Base-by-base conservation (phyloP, 768 basidiomycete genomes). In the Leccinum olivaceopallidum region DNA sequence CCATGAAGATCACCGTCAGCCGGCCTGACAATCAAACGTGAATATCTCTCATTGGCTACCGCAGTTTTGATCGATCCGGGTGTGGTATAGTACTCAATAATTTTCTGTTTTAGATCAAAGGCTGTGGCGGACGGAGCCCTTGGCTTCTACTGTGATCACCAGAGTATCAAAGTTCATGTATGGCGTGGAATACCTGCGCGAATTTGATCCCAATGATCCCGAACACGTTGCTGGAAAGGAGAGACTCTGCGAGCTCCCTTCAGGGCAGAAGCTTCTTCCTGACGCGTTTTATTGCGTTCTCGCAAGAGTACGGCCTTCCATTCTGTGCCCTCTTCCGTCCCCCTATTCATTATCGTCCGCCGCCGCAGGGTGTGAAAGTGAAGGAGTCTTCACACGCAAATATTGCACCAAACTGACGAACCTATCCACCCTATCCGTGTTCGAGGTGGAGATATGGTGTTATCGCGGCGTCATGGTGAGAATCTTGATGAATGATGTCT, bases 401-500 rank as follows among this genome's bases (percentile, higher is more conserved):
- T 91, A 92, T 72, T 89, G 87, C 68, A 92, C 90, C 0, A 90
- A 92, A 69, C 80, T 92, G 39, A 92, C 90, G 9, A 90, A 83
- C 62, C 70, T 92, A 32, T 84, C 85, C 4, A 87, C 89, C 65
- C 78, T 22, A 22, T 91, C 5, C 89, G 87, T 14, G 87, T 91
- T 92, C 64, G 90, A 92, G 69, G 89, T 92, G 28, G 89, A 92
- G 71, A 82, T 92, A 64, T 92, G 90, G 90, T 92, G 90, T 69
- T 92, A 83, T 73, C 79, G 90, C 67, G 89, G 90, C 75, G 82
- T 16, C 80, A 82, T 60, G 67, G 65, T 81, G 67, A 16, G 13
- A 37, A 50, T 52, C 16, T 47, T 24, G 30, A 18, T 9, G 24
- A 20, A 16, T 13, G 6, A 8, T 13, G 14, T 61, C 57, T 51